Evolutionary conservation across 495 filamentous ascomycete genomes (phyloP).

Genomic region (Hypoxylon perforatum): DNA sequence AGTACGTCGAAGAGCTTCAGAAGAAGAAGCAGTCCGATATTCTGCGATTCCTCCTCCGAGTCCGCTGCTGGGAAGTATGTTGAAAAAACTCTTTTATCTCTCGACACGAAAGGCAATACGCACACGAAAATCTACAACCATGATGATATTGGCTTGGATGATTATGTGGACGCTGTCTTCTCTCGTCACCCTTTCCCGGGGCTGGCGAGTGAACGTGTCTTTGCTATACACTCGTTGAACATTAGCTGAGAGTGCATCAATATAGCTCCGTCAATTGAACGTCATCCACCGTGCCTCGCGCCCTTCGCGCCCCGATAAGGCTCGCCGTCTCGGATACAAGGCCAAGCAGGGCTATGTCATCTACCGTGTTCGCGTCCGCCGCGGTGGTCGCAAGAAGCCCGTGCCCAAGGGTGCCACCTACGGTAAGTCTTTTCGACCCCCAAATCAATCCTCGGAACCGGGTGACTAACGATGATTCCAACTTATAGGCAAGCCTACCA

Average conservation of each 20-base stretch:
- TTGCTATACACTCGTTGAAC: conserved; percentile 99
- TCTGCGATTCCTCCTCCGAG: conserved; percentile 98
- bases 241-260: conserved; percentile 99
- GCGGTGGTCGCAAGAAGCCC: conserved; percentile 96
- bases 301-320: conserved; percentile 98
- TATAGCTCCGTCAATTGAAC: conserved; percentile 99
- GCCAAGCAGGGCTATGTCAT: conserved; percentile 99
- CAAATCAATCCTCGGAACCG: background rate
- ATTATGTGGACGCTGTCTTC: conserved; percentile 50
- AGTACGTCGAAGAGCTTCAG: conserved; percentile 99
- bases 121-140: conserved; percentile 44
- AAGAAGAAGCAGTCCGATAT: conserved; percentile 99
- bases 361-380: conserved; percentile 97
- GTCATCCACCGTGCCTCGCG: conserved; percentile 99
- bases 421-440: conserved; percentile 66
- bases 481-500: conserved; percentile 93
- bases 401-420: conserved; percentile 98
- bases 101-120: conserved; percentile 45
- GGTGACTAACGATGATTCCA: conserved; percentile 27
- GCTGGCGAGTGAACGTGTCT: conserved; percentile 44
- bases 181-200: conserved; percentile 33
- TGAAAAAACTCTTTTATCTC: conserved; percentile 51
- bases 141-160: conserved; percentile 42
- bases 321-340: conserved; percentile 99
- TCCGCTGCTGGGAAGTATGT: conserved; percentile 99